These are phyloP conservation scores for Eutrema heterophyllum DNA, from an alignment of 345 rosid genomes.

Conservation along the genomic window DNA sequence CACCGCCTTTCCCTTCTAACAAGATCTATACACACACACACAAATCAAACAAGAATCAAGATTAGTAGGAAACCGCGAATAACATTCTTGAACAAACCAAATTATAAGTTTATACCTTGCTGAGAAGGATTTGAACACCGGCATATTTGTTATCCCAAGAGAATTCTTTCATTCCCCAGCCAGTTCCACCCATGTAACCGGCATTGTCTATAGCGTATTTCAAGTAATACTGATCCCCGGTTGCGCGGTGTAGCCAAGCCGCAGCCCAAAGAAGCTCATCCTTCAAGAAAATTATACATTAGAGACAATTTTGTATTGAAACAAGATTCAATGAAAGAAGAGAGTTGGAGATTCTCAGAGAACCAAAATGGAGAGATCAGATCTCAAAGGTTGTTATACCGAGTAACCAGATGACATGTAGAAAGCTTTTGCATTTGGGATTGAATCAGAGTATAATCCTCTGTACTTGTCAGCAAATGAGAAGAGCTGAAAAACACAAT, in stretches of 20 bases:
- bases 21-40: slow-evolving; percentile 37
- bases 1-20: slow-evolving; percentile 52
- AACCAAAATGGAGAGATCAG: neutral
- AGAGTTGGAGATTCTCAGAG: neutral
- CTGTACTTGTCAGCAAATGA: slow-evolving; percentile 56
- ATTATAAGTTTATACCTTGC: slow-evolving; percentile 41
- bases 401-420: slow-evolving; percentile 55
- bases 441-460: slow-evolving; percentile 60
- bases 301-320: neutral
- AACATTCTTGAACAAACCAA: neutral
- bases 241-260: slow-evolving; percentile 69
- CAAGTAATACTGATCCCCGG: slow-evolving; percentile 57
- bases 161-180: slow-evolving; percentile 87
- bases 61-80: neutral
- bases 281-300: slow-evolving; percentile 25
- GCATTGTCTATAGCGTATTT: slow-evolving; percentile 65
- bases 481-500: slow-evolving; percentile 45
- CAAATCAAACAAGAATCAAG: neutral
- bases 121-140: slow-evolving; percentile 76
- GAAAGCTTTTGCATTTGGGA: slow-evolving; percentile 44
- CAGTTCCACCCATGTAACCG: slow-evolving; percentile 78
- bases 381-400: slow-evolving; percentile 19
- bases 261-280: slow-evolving; percentile 91
- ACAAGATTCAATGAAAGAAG: neutral
- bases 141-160: slow-evolving; percentile 96